Base-by-base conservation (phyloP, 768 basidiomycete species). In the Coprinellus micaceus region DNA sequence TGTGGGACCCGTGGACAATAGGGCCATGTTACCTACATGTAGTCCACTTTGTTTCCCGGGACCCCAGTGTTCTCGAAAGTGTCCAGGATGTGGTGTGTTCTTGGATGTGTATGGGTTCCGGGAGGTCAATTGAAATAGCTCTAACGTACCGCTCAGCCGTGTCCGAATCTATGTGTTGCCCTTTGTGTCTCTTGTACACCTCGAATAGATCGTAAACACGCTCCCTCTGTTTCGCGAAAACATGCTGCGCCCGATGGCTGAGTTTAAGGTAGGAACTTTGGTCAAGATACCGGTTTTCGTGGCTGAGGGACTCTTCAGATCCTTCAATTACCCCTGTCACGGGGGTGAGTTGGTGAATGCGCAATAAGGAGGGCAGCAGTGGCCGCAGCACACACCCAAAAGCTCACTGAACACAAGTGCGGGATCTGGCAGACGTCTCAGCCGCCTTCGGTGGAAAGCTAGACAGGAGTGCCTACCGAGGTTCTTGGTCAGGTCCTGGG, bases 321-420 rank as follows among this genome's bases (percentile, higher is more conserved):
- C 88, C 88, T 62, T 82, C 79, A 58, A 90, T 83, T 5, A 85
- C 33, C 33, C 33, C 33, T 33, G 80, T 29, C 86, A 86, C 79
- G 47, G 39, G 36, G 10, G 37, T 19, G 24, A 21, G 21, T 19
- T 29, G 21, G 40, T 57, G 28, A 54, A 24, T 46, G 40, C 33
- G 33, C 13, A 13, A 13, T 13, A 33, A 33, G 33, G 7, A 33
- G 33, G 33, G 6, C 7, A 33, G 33, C 33, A 13, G 13, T 6
- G 33, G 33, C 6, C 33, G 13, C 13, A 9, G 21, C 33, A 62
- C 71, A n/a, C 52, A 82, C 86, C 87, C 56, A 89, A 76, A 24
- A 89, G 68, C 62, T 89, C 85, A 36, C 79, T 81, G 62, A 80
- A 89, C 0, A 86, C 84, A 3, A 85, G 68, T 12, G 80, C 72